Percentiles rank a stretch among this genome's conserved stretches.
Conservation (phyloP, 2,329 filamentous ascomycete species). For the Incumbomyces delicatus region DNA sequence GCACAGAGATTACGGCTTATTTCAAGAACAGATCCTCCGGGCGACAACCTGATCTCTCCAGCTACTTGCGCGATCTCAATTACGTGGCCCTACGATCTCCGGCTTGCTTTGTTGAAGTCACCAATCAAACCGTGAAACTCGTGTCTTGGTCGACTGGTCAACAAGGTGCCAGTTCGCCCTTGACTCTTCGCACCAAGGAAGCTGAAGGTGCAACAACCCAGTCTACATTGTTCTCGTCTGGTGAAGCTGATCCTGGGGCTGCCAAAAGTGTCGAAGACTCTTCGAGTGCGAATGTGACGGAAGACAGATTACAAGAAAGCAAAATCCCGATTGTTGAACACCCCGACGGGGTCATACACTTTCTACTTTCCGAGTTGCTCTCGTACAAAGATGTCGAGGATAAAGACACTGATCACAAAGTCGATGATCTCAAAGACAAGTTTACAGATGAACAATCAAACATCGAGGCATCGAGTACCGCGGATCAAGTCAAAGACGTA, state of each 20-base stretch:
- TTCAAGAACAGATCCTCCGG: slow-evolving; percentile 50
- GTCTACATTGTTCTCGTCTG: slow-evolving; percentile 17
- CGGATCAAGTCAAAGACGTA: slow-evolving; percentile 14
- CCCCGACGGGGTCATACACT: slow-evolving; percentile 90
- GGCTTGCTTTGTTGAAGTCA: slow-evolving; percentile 75
- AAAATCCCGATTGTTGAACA: slow-evolving; percentile 83
- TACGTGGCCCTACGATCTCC: slow-evolving; percentile 73
- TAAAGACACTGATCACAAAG: slow-evolving; percentile 23
- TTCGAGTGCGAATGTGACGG: slow-evolving; percentile 21
- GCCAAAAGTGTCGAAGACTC: slow-evolving; percentile 33
- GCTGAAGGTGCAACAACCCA: slow-evolving; percentile 43
- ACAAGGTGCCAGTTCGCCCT: slow-evolving; percentile 7
- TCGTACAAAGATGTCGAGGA: slow-evolving; percentile 91
- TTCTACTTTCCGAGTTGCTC: slow-evolving; percentile 81
- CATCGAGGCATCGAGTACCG: neutral
- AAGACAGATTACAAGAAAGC: slow-evolving; percentile 53
- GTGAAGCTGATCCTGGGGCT: neutral
- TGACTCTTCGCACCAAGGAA: slow-evolving; percentile 27
- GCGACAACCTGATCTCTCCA: slow-evolving; percentile 57
- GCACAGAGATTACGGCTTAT: slow-evolving; percentile 70
- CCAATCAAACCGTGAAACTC: slow-evolving; percentile 74
- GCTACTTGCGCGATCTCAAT: slow-evolving; percentile 67
- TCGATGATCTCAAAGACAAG: slow-evolving; percentile 21
- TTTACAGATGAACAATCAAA: slow-evolving; percentile 19
- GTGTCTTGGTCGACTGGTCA: slow-evolving; percentile 12